phyloP scores from a whole-genome alignment of 768 basidiomycete genomes.

The Termitomyces sp. region DNA sequence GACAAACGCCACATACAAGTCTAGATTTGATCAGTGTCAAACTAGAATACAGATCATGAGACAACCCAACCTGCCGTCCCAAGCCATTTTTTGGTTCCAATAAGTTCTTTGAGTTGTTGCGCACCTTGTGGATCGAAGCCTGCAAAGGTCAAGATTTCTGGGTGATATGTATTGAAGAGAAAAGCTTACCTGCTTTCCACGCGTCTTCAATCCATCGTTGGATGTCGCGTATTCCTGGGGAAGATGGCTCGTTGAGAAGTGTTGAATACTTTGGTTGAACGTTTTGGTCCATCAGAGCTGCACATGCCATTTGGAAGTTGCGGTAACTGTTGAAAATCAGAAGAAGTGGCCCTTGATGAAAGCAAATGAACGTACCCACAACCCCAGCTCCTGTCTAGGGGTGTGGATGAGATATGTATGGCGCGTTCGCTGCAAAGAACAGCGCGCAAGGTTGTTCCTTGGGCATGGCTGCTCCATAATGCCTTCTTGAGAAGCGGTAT shows the following conservation, averaged over 20 bases:
- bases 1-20: slow-evolving; percentile 74
- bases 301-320: slow-evolving; percentile 77
- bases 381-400: slow-evolving; percentile 67
- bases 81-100: slow-evolving; percentile 67
- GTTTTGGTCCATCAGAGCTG: slow-evolving; percentile 63
- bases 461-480: slow-evolving; percentile 43
- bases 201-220: slow-evolving; percentile 80
- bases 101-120: slow-evolving; percentile 46
- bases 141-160: slow-evolving; percentile 8
- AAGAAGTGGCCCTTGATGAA: neutral
- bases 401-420: slow-evolving; percentile 53
- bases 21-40: slow-evolving; percentile 26
- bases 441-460: slow-evolving; percentile 46
- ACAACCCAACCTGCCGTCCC: slow-evolving; percentile 62
- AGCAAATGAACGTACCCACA: slow-evolving; percentile 43
- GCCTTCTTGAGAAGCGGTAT: slow-evolving; percentile 57
- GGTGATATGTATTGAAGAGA: neutral
- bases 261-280: slow-evolving; percentile 57
- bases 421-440: slow-evolving; percentile 58
- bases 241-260: slow-evolving; percentile 46
- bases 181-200: slow-evolving; percentile 56
- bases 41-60: neutral
- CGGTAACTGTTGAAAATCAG: slow-evolving; percentile 49
- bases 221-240: slow-evolving; percentile 68
- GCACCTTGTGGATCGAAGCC: slow-evolving; percentile 77